Evolutionary conservation across 257 asterid species (phyloP).

Genomic region (Penstemon davidsonii): DNA sequence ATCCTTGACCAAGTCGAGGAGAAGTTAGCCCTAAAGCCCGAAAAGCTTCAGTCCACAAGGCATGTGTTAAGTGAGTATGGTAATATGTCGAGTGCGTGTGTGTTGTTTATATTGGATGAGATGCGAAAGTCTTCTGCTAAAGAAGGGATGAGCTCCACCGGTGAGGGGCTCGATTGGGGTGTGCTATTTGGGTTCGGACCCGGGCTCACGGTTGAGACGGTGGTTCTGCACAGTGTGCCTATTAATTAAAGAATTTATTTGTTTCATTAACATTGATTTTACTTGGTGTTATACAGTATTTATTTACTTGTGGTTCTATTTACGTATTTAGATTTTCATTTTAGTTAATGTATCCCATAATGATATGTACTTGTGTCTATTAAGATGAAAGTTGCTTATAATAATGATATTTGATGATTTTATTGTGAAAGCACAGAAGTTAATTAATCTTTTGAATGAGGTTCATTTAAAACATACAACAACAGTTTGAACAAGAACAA

Average conservation of each 20-base stretch:
- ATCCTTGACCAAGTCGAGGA: slow-evolving; percentile 4
- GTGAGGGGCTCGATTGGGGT: slow-evolving; percentile 15
- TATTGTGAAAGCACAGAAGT: no score
- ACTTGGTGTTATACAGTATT: no score
- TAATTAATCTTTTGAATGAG: no score
- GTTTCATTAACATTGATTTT: no score
- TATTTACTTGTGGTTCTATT: no score
- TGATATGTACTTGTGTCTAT: no score
- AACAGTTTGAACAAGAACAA: no score
- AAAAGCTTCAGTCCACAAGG: not conserved
- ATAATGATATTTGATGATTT: no score
- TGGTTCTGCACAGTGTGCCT: slow-evolving; percentile 6
- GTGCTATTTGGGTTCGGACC: slow-evolving; percentile 11
- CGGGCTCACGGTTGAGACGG: slow-evolving; percentile 7
- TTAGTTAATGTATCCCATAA: no score
- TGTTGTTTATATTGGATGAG: slow-evolving; percentile 17
- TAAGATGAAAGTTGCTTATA: no score
- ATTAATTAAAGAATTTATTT: not conserved
- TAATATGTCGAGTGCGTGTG: slow-evolving; percentile 6
- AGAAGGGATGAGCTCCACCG: slow-evolving; percentile 9
- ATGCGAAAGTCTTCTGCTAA: not conserved
- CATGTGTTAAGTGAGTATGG: slow-evolving; percentile 5
- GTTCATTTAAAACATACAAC: no score
- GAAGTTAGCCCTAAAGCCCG: slow-evolving; percentile 1
- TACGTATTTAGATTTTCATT: no score